Conservation (phyloP, 768 basidiomycete species). For the Lepiota venenata region DNA sequence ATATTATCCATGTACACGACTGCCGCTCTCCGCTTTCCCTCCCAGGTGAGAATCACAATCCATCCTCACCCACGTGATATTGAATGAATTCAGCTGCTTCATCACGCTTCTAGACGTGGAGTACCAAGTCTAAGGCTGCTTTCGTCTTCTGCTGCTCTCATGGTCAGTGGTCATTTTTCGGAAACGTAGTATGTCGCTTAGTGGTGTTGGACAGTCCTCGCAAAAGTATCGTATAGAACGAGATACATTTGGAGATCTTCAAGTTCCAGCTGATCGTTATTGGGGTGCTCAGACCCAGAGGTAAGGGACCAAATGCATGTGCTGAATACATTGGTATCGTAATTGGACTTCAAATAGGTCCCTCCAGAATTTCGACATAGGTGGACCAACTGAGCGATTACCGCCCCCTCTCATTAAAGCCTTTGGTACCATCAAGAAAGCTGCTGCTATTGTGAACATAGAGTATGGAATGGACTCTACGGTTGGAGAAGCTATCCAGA, state of each 20-base stretch:
- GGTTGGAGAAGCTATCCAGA: slow-evolving; percentile 83
- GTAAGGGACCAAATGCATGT: slow-evolving; percentile 32
- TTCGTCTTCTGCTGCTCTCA: slow-evolving; percentile 26
- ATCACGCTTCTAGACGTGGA: slow-evolving; percentile 15
- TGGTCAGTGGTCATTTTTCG: slow-evolving; percentile 20
- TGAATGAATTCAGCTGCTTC: slow-evolving; percentile 21
- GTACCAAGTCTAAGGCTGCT: slow-evolving; percentile 25
- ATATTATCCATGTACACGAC: slow-evolving; percentile 5
- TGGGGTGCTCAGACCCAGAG: slow-evolving; percentile 99
- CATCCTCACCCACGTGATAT: slow-evolving; percentile 28
- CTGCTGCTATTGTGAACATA: slow-evolving; percentile 88
- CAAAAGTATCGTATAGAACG: slow-evolving; percentile 73
- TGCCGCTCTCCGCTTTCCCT: slow-evolving; percentile 9
- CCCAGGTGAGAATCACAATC: slow-evolving; percentile 9
- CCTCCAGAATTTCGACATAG: slow-evolving; percentile 97
- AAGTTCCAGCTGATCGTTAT: slow-evolving; percentile 74
- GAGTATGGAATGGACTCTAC: slow-evolving; percentile 88
- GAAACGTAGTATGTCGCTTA: background rate
- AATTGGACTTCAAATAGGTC: slow-evolving; percentile 45
- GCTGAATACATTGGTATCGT: background rate
- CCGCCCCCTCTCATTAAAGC: slow-evolving; percentile 97
- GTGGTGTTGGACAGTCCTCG: slow-evolving; percentile 26
- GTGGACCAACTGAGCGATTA: slow-evolving; percentile 89
- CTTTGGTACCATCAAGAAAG: slow-evolving; percentile 97
- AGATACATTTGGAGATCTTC: slow-evolving; percentile 95